Evolutionary conservation across 2,329 filamentous ascomycete genomes (phyloP).

Genomic region (Chaetomium globosum): DNA sequence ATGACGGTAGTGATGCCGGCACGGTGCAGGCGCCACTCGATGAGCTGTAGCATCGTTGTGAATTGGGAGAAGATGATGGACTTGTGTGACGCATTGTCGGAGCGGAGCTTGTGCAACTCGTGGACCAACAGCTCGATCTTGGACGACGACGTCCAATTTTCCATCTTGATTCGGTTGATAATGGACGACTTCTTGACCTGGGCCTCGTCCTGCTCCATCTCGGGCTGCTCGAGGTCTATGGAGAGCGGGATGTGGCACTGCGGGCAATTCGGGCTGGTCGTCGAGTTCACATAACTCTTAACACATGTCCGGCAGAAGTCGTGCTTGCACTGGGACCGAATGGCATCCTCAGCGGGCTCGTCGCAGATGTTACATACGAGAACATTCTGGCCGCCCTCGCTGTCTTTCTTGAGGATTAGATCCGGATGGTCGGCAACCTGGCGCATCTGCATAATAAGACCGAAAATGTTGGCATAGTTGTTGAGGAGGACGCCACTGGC

Average conservation of each 20-base stretch:
- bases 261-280: conserved; percentile 79
- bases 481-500: conserved; percentile 91
- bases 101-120: conserved; percentile 87
- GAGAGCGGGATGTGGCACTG: conserved; percentile 85
- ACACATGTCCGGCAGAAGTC: conserved; percentile 86
- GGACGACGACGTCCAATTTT: conserved; percentile 96
- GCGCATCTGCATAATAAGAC: conserved; percentile 98
- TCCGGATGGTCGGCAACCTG: conserved; percentile 97
- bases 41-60: conserved; percentile 93
- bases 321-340: conserved; percentile 88
- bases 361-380: conserved; percentile 94
- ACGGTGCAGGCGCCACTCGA: conserved; percentile 92
- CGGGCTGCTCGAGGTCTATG: conserved; percentile 93
- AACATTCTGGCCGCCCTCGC: conserved; percentile 83
- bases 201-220: conserved; percentile 88
- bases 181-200: conserved; percentile 93
- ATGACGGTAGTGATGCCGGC: conserved; percentile 99
- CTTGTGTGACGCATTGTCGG: conserved; percentile 90
- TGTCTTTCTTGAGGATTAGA: conserved; percentile 84
- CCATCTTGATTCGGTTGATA: conserved; percentile 98
- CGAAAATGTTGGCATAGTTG: conserved; percentile 99
- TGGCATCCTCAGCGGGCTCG: conserved; percentile 91
- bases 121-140: conserved; percentile 98
- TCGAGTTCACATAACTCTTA: conserved; percentile 77
- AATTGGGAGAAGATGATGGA: conserved; percentile 98